These are phyloP conservation scores for Pichia nakasei DNA, from an alignment of 805 yeast genomes.

Conservation along the genomic window DNA sequence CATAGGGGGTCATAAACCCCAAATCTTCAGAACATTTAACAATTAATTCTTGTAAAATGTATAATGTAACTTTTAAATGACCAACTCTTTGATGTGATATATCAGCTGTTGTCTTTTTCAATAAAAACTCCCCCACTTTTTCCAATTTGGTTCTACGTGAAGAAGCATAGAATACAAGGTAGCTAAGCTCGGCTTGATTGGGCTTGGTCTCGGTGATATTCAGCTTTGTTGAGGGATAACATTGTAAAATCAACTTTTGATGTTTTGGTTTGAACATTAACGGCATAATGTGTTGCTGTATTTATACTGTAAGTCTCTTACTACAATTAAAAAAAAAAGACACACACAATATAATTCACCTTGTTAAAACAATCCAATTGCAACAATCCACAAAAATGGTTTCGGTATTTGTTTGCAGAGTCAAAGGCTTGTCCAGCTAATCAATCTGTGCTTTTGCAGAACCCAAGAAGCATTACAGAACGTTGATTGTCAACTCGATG, in stretches of 20 bases:
- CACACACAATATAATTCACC: neutral
- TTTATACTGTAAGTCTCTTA: no score
- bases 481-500: no score
- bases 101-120: conserved; percentile 54
- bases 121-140: conserved; percentile 68
- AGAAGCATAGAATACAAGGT: conserved; percentile 81
- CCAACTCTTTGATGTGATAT: conserved; percentile 57
- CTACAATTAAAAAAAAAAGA: no score
- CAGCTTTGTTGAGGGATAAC: conserved; percentile 79
- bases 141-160: conserved; percentile 83
- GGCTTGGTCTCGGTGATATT: conserved; percentile 69
- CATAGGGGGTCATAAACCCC: conserved; percentile 68
- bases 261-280: conserved; percentile 55
- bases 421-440: no score
- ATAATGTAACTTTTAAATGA: conserved; percentile 74
- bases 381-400: no score
- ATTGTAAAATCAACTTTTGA: conserved; percentile 80
- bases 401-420: no score
- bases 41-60: conserved; percentile 59
- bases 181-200: conserved; percentile 83
- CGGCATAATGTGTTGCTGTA: neutral
- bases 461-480: no score
- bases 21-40: conserved; percentile 74
- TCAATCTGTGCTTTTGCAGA: no score
- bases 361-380: no score